phyloP scores from a whole-genome alignment of 176 grass and related monocot species.

The Cenchrus fungigraminus region DNA sequence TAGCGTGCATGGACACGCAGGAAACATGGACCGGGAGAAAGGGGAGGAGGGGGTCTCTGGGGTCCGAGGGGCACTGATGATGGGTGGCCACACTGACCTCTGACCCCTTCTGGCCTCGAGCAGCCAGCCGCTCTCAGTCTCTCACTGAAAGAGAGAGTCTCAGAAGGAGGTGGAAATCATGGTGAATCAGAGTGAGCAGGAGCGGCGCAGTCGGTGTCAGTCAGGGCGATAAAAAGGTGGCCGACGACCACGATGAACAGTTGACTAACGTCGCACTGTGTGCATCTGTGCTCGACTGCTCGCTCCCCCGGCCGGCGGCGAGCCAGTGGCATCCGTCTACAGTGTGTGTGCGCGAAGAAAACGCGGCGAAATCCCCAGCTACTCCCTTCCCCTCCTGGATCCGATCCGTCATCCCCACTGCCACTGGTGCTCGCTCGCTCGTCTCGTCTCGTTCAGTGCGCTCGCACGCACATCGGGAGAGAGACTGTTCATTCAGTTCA shows the following conservation, averaged over 20 bases:
- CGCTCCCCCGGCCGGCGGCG: no score
- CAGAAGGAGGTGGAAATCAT: constrained; percentile 14
- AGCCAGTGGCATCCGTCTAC: background rate
- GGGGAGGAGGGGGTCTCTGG: background rate
- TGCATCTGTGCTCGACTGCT: background rate
- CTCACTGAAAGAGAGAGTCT: background rate
- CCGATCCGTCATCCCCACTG: background rate
- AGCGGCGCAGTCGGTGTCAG: constrained; percentile 37
- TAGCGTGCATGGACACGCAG: background rate
- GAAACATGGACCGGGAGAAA: background rate
- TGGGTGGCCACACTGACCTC: background rate
- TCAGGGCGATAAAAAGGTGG: constrained; percentile 30
- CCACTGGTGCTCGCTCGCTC: background rate
- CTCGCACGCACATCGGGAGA: background rate
- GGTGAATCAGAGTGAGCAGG: constrained; percentile 8
- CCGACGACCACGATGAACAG: constrained; percentile 20
- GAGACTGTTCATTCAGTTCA: background rate
- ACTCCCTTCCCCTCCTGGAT: no score
- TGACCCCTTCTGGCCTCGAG: constrained; percentile 30
- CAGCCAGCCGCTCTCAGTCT: background rate
- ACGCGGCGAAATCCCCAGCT: background rate
- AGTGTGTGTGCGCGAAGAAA: background rate
- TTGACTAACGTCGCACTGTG: constrained; percentile 22
- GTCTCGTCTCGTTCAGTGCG: background rate
- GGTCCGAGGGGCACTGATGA: constrained; percentile 3